phyloP scores from a whole-genome alignment of 495 filamentous ascomycete species.

The Friedmanniomyces simplex region DNA sequence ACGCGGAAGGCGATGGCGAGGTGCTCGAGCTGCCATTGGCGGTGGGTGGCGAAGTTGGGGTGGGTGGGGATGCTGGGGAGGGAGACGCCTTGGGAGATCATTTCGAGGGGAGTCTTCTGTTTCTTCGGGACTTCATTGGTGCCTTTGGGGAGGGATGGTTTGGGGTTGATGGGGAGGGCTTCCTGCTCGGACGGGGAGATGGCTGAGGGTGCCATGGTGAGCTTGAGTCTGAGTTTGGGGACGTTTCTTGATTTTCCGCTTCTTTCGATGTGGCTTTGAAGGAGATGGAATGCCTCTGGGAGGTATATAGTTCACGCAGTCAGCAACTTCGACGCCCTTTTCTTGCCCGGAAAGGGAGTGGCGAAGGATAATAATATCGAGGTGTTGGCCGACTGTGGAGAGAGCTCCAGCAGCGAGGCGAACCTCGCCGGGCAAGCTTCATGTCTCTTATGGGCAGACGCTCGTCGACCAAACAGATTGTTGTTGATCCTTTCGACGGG shows the following conservation, averaged over 20 bases:
- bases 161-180: no score
- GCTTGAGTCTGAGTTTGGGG: neutral
- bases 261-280: neutral
- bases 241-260: neutral
- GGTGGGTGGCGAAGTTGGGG: conserved; percentile 27
- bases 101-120: conserved; percentile 27
- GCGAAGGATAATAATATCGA: neutral
- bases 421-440: neutral
- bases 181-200: conserved; percentile 1
- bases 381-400: neutral
- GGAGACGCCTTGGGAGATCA: conserved; percentile 29
- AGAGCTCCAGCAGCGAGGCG: neutral
- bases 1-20: conserved; percentile 51
- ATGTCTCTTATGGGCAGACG: neutral
- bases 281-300: no score
- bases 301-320: neutral
- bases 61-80: conserved; percentile 24
- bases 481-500: no score
- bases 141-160: neutral
- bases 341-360: neutral
- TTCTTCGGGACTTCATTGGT: conserved; percentile 4
- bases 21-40: conserved; percentile 43
- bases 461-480: no score
- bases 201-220: conserved; percentile 18
- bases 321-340: neutral